phyloP scores from a whole-genome alignment of 2,329 filamentous ascomycete genomes.

The Chrysoporthe cubensis region DNA sequence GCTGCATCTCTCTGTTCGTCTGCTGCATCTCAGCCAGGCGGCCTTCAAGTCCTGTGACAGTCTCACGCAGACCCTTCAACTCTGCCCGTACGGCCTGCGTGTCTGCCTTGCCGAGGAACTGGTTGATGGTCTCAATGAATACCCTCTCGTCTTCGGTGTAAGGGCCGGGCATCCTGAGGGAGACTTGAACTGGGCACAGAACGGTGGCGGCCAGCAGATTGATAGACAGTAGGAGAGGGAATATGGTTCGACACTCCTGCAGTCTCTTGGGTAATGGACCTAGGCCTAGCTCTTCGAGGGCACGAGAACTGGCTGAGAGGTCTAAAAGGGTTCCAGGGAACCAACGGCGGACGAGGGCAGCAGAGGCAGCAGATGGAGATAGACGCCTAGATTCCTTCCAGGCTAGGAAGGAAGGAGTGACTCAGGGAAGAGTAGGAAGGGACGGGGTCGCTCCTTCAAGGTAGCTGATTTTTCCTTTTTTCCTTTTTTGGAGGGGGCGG shows the following conservation, averaged over 20 bases:
- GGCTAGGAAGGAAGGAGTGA: background rate
- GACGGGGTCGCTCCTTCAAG: background rate
- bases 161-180: constrained; percentile 5
- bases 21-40: background rate
- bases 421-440: background rate
- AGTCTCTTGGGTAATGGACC: too few species aligned
- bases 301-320: background rate
- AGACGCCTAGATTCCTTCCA: background rate
- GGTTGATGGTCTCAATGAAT: constrained; percentile 2
- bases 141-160: constrained; percentile 1
- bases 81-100: constrained; percentile 1
- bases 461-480: too few species aligned
- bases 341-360: background rate
- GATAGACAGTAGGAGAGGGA: too few species aligned
- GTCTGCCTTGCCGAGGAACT: constrained; percentile 1
- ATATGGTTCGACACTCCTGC: too few species aligned
- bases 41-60: background rate
- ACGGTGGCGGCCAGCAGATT: too few species aligned
- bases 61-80: background rate
- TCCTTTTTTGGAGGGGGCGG: too few species aligned
- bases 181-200: background rate
- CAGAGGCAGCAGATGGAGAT: background rate
- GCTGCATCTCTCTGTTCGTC: background rate
- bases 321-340: background rate
- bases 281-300: background rate